Evolutionary conservation across 2,329 filamentous ascomycete genomes (phyloP).

Genomic region (Fusarium sp.): DNA sequence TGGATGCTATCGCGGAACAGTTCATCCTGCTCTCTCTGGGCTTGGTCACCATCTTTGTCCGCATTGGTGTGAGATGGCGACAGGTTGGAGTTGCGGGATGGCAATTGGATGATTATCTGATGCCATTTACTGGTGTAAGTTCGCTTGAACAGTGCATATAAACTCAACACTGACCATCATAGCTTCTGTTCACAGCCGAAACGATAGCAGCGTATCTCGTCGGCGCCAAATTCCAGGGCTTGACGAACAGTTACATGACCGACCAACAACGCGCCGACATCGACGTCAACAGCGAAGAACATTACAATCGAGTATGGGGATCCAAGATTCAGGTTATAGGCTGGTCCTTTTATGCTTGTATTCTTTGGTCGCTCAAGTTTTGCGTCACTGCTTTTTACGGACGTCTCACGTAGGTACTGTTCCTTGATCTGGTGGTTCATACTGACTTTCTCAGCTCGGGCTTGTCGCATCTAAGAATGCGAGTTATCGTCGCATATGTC

Average conservation of each 20-base stretch:
- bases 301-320: conserved; percentile 45
- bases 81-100: conserved; percentile 28
- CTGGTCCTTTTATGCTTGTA: conserved; percentile 49
- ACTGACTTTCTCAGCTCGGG: conserved; percentile 27
- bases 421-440: accelerated
- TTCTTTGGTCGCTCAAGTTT: conserved; percentile 48
- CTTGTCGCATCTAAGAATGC: conserved; percentile 24
- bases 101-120: conserved; percentile 40
- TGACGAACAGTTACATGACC: conserved; percentile 42
- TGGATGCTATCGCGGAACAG: conserved; percentile 37
- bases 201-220: conserved; percentile 39
- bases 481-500: conserved; percentile 30
- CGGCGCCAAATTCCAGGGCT: conserved; percentile 35
- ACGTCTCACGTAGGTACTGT: conserved; percentile 45
- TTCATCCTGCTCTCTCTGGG: conserved; percentile 38
- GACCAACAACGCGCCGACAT: conserved; percentile 28
- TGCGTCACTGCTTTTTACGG: conserved; percentile 46
- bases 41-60: conserved; percentile 29
- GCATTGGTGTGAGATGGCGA: conserved; percentile 30
- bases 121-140: conserved; percentile 37
- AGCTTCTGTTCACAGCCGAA: conserved; percentile 39
- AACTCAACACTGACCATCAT: background rate
- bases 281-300: conserved; percentile 20
- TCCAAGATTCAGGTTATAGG: conserved; percentile 48
- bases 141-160: no score